A percentile compares a stretch with the other conserved stretches of the same genome.
phyloP scores from a whole-genome alignment of 192 early-diverging fungal genomes.

The Spizellomyces punctatus region DNA sequence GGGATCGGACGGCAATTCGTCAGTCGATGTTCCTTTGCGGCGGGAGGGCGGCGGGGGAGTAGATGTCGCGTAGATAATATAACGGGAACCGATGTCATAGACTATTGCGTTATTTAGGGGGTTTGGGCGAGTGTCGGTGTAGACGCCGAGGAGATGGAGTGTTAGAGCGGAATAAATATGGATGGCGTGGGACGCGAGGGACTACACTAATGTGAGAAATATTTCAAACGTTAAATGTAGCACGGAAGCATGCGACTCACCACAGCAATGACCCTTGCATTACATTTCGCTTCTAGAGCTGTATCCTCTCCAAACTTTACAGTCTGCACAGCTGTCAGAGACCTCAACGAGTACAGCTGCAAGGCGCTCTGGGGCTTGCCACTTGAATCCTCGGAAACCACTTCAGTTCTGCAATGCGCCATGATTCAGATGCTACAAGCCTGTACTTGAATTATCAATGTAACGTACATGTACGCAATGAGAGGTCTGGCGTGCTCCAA shows the following conservation, averaged over 20 bases:
- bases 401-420: conserved; percentile 5
- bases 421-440: background rate
- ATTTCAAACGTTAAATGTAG: background rate
- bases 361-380: conserved; percentile 22
- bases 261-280: conserved; percentile 61
- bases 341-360: conserved; percentile 62
- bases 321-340: conserved; percentile 49
- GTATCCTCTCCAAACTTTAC: conserved; percentile 48
- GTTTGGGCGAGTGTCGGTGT: conserved; percentile 56
- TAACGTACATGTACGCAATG: conserved; percentile 49
- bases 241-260: conserved; percentile 42
- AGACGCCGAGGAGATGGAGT: conserved; percentile 37
- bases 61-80: conserved; percentile 72
- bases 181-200: conserved; percentile 33
- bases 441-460: background rate
- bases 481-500: conserved; percentile 43
- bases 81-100: conserved; percentile 66
- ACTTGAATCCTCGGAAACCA: background rate
- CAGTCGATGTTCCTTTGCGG: background rate
- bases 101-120: conserved; percentile 40
- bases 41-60: conserved; percentile 32
- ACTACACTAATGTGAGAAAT: background rate
- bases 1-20: background rate
- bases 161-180: conserved; percentile 55
- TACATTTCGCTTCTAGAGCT: conserved; percentile 56